Conservation (phyloP, 2,329 filamentous ascomycete genomes). For the Trichoderma atroviride region DNA sequence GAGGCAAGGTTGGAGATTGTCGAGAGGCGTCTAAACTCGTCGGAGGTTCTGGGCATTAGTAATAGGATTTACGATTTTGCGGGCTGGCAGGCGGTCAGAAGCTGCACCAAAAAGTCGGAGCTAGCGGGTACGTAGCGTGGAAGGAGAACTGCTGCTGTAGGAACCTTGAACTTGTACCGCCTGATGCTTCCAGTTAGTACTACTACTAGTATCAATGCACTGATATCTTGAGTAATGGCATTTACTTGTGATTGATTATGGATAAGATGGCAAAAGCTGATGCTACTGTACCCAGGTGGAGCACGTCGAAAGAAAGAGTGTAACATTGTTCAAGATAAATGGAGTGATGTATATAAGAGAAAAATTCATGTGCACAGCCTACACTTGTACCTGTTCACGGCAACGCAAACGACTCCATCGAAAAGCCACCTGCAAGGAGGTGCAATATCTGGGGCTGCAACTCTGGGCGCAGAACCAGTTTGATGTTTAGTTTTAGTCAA, state of each 20-base stretch:
- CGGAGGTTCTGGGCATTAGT: conserved; percentile 7
- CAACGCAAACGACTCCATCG: neutral
- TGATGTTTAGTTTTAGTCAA: conserved; percentile 5
- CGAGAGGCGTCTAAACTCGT: conserved; percentile 14
- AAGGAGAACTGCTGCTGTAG: too few relatives aligned
- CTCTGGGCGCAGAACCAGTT: neutral
- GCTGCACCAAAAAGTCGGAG: neutral
- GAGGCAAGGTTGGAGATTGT: conserved; percentile 18
- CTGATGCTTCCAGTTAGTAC: neutral
- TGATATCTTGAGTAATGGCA: neutral
- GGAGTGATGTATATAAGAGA: neutral
- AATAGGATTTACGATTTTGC: neutral
- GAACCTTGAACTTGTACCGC: neutral
- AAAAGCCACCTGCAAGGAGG: neutral
- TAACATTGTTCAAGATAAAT: neutral
- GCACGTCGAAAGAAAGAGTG: too few relatives aligned
- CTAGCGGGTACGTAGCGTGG: neutral
- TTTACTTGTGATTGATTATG: neutral
- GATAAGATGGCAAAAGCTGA: neutral
- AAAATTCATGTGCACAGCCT: neutral
- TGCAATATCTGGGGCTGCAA: neutral
- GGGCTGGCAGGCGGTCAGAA: conserved; percentile 15
- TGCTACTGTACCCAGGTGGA: neutral
- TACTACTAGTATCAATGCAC: too few relatives aligned
- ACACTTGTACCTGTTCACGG: neutral